phyloP scores from a whole-genome alignment of 1,139 yeast genomes.

The Kodamaea plutei region DNA sequence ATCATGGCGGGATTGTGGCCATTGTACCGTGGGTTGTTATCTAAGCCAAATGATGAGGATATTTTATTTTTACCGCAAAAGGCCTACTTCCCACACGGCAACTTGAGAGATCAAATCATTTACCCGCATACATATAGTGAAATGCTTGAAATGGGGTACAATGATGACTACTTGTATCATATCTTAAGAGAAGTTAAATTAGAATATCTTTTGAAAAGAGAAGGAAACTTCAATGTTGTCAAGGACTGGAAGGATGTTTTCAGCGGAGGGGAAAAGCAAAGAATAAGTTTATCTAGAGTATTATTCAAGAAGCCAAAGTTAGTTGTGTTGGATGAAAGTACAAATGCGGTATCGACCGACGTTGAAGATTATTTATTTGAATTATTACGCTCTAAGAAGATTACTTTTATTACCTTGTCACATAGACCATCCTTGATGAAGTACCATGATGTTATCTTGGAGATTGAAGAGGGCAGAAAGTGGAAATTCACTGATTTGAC shows the following conservation, averaged over 20 bases:
- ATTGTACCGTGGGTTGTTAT: constrained; percentile 72
- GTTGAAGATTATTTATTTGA: constrained; percentile 88
- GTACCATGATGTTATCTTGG: constrained; percentile 75
- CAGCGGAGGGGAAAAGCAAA: constrained; percentile 94
- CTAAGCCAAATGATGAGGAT: constrained; percentile 73
- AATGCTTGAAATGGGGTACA: constrained; percentile 68
- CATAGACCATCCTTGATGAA: constrained; percentile 84
- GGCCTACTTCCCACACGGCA: constrained; percentile 74
- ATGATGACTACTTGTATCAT: constrained; percentile 65
- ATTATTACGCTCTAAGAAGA: constrained; percentile 60
- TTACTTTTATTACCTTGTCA: constrained; percentile 78
- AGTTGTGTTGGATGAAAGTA: constrained; percentile 87
- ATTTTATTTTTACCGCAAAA: constrained; percentile 77
- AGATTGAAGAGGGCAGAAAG: constrained; percentile 51
- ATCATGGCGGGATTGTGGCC: constrained; percentile 93
- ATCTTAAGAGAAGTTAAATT: constrained; percentile 73
- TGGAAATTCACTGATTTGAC: constrained; percentile 50
- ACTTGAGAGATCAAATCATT: constrained; percentile 81
- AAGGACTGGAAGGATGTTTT: constrained; percentile 89
- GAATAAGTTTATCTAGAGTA: constrained; percentile 85
- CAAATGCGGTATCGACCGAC: constrained; percentile 89
- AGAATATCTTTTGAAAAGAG: constrained; percentile 67
- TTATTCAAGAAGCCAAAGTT: constrained; percentile 77
- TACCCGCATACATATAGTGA: constrained; percentile 79
- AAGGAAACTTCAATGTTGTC: constrained; percentile 55